A percentile compares a stretch with the other conserved stretches of the same genome.
Conservation (phyloP, 2,329 filamentous ascomycete species). For the Orbilia blumenaviensis region DNA sequence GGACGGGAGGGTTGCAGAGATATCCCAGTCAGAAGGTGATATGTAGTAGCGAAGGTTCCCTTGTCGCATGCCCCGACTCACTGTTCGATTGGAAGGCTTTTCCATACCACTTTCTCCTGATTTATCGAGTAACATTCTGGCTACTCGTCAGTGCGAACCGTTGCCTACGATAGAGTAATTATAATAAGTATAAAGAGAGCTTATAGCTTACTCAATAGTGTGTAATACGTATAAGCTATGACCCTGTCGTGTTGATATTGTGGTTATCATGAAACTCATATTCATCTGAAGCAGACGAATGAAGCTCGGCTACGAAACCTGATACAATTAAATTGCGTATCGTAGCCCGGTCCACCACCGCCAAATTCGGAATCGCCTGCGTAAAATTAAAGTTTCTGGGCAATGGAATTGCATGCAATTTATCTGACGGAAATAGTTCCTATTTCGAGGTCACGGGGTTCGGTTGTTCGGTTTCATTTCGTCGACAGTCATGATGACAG, state of each 20-base stretch:
- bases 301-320: constrained; percentile 54
- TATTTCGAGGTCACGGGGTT: constrained; percentile 20
- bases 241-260: constrained; percentile 50
- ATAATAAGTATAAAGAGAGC: background rate
- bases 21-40: constrained; percentile 41
- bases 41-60: constrained; percentile 31
- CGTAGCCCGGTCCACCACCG: constrained; percentile 27
- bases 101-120: constrained; percentile 32
- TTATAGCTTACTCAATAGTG: constrained; percentile 23
- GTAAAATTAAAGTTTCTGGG: constrained; percentile 27
- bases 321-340: constrained; percentile 54
- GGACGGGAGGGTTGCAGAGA: constrained; percentile 43
- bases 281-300: constrained; percentile 42
- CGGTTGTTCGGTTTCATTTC: constrained; percentile 18
- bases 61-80: constrained; percentile 31
- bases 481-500: background rate
- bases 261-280: constrained; percentile 53
- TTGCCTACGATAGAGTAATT: background rate
- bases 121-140: background rate
- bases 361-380: constrained; percentile 37
- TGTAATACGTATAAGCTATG: constrained; percentile 29
- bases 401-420: constrained; percentile 28
- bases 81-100: constrained; percentile 5
- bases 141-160: background rate
- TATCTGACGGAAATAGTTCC: constrained; percentile 29